Evolutionary conservation across 306 rosid species (phyloP), one percentile per base, ranked within the genome.

Genomic region (Elaeagnus macrophylla): DNA sequence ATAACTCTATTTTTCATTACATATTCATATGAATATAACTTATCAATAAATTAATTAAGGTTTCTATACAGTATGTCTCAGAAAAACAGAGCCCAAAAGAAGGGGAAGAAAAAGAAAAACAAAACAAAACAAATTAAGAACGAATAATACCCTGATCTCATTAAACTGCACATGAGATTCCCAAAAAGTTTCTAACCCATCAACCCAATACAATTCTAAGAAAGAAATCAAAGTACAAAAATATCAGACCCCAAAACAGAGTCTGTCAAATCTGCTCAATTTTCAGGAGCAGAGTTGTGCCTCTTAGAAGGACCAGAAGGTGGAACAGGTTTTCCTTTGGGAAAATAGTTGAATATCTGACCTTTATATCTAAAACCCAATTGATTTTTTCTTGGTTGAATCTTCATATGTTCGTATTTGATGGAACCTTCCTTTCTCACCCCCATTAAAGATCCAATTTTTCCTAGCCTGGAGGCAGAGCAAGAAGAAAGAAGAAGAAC

Each of bases 221-320:
- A 61, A 53, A 48, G 16, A 11, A 12, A 37, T 2, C 2, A 8
- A 17, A 25, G 9, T 12, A 25, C 6, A 53, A 39, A 5, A 44
- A 38, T 18, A 56, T 6, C 40, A 11, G 43, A 20, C 36, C 9
- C 18, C 11, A 36, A 10, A 17, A 19, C 13, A 40, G 11, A 8
- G 17, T 43, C 38, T 38, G 8, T 10, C 47, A 2, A 5, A 11
- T 25, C 7, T 41, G 36, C 64, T 81, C 68, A 86, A 72, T 82
- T 77, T 5, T 62, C 57, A 59, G 97, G 84, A 4, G 75, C 40
- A 20, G 83, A 57, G 74, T 91, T 91, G 62, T 91, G 99, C 53
- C 95, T 69, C n/a, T 68, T 75, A 42, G 99, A 91, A 38, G 99
- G 99, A 18, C 85, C 96, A 7, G 99, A 91, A 60, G 99, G 93